Evolutionary conservation across 768 basidiomycete genomes (phyloP).

Genomic region (Imleria badia): DNA sequence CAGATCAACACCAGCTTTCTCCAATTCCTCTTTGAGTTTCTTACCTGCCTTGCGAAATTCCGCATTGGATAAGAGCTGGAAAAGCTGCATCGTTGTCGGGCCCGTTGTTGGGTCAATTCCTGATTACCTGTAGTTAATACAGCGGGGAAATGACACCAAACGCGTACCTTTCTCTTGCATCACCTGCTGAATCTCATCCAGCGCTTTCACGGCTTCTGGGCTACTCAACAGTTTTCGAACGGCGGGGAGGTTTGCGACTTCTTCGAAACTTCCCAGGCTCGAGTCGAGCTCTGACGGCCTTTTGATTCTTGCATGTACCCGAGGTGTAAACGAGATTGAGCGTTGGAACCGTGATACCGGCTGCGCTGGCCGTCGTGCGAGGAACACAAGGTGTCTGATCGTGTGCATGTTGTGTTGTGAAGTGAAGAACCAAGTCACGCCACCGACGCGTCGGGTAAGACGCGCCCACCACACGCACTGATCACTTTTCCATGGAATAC

Average conservation of each 20-base stretch:
- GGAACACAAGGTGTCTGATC: slow-evolving; percentile 13
- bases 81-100: slow-evolving; percentile 52
- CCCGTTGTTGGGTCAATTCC: slow-evolving; percentile 49
- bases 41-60: slow-evolving; percentile 52
- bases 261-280: slow-evolving; percentile 43
- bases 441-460: slow-evolving; percentile 19
- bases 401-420: slow-evolving; percentile 25
- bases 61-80: slow-evolving; percentile 51
- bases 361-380: slow-evolving; percentile 17
- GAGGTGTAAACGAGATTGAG: slow-evolving; percentile 31
- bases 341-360: slow-evolving; percentile 20
- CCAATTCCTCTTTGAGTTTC: slow-evolving; percentile 47
- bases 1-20: slow-evolving; percentile 62
- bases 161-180: slow-evolving; percentile 49
- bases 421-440: slow-evolving; percentile 9
- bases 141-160: neutral
- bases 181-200: slow-evolving; percentile 43
- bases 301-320: slow-evolving; percentile 29
- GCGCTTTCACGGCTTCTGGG: slow-evolving; percentile 50
- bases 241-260: slow-evolving; percentile 38
- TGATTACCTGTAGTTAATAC: slow-evolving; percentile 20
- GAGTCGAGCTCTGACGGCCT: slow-evolving; percentile 31
- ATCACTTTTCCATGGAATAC: slow-evolving; percentile 60
- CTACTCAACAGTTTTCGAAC: slow-evolving; percentile 49
- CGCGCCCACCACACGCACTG: neutral